Evolutionary conservation across 148 eudicot genomes (phyloP).

Genomic region (Chenopodium berlandieri): DNA sequence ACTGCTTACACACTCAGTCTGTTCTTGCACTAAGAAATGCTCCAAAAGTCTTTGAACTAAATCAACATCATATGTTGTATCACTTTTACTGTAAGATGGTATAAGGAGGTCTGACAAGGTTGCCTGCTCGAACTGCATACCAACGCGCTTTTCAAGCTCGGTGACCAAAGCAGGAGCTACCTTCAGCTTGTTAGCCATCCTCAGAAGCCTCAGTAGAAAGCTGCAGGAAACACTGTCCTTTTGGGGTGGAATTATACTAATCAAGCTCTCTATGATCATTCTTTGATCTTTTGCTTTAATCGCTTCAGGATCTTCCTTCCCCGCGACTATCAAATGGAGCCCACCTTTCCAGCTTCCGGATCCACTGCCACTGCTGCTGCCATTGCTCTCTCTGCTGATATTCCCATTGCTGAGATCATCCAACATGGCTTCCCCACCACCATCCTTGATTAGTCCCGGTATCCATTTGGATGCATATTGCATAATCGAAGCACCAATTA

Average conservation of each 20-base stretch:
- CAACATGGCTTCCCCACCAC: slow-evolving; percentile 27
- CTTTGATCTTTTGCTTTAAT: slow-evolving; percentile 72
- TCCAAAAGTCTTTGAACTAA: slow-evolving; percentile 89
- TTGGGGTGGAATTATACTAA: slow-evolving; percentile 91
- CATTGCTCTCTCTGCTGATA: slow-evolving; percentile 25
- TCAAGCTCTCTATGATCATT: slow-evolving; percentile 86
- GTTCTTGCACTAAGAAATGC: slow-evolving; percentile 90
- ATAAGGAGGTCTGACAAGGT: slow-evolving; percentile 70
- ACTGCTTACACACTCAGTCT: slow-evolving; percentile 67
- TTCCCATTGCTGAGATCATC: slow-evolving; percentile 36
- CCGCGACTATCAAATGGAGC: slow-evolving; percentile 65
- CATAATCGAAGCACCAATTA: slow-evolving; percentile 75
- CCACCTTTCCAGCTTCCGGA: slow-evolving; percentile 67
- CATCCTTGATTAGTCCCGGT: slow-evolving; percentile 68
- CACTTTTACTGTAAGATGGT: slow-evolving; percentile 58
- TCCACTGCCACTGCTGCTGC: slow-evolving; percentile 32
- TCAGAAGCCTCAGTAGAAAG: slow-evolving; percentile 74
- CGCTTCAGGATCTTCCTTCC: slow-evolving; percentile 43
- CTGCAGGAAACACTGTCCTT: slow-evolving; percentile 82
- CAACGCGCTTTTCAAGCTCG: slow-evolving; percentile 91
- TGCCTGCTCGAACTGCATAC: slow-evolving; percentile 98
- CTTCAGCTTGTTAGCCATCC: slow-evolving; percentile 82
- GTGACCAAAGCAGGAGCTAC: slow-evolving; percentile 93
- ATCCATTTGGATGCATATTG: slow-evolving; percentile 88
- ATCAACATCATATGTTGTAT: slow-evolving; percentile 83